phyloP scores from a whole-genome alignment of 1,284 basidiomycete species.

The Malassezia japonica region DNA sequence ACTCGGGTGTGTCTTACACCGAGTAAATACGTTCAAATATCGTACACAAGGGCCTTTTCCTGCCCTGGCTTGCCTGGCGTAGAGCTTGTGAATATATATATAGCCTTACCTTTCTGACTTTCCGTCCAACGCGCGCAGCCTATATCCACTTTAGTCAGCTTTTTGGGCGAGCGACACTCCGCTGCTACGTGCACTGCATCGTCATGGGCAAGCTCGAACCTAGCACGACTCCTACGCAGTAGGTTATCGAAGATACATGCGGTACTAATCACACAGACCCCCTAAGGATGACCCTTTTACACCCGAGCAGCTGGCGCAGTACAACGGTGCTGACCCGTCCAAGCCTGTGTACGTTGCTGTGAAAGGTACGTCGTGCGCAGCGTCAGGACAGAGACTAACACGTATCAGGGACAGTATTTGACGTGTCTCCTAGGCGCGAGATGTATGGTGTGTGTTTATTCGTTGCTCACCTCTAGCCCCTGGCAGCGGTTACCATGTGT shows the following conservation, averaged over 20 bases:
- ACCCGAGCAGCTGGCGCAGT: constrained; percentile 59
- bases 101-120: too few species aligned
- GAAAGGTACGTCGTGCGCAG: constrained; percentile 60
- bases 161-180: too few species aligned
- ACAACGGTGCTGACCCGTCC: constrained; percentile 58
- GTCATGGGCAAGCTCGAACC: constrained; percentile 24
- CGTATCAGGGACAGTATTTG: constrained; percentile 62
- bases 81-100: too few species aligned
- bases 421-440: constrained; percentile 65
- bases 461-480: constrained; percentile 16
- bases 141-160: too few species aligned
- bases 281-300: constrained; percentile 71
- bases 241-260: constrained; percentile 2
- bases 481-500: constrained; percentile 50
- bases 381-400: background rate
- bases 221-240: constrained; percentile 32
- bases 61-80: too few species aligned
- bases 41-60: too few species aligned
- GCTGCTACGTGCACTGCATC: too few species aligned
- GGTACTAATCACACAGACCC: constrained; percentile 49
- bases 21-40: too few species aligned
- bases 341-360: constrained; percentile 78
- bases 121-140: too few species aligned
- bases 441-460: constrained; percentile 62
- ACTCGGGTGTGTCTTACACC: constrained; percentile 41